phyloP scores from a whole-genome alignment of 176 grass and related monocot genomes.

The Olyra latifolia region DNA sequence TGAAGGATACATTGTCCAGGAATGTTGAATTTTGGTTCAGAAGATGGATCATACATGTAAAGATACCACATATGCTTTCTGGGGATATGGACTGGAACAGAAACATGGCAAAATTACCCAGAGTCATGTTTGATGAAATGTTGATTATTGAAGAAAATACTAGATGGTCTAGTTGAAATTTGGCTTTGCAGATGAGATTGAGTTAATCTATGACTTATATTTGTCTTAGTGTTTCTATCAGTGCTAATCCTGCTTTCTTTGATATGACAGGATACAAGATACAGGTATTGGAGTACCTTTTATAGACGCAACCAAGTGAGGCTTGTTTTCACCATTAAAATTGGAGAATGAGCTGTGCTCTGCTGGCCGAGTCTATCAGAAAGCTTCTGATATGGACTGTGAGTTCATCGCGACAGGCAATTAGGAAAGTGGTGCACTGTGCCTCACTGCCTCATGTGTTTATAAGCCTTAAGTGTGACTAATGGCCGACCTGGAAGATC shows the following conservation, averaged over 20 bases:
- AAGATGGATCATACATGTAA: neutral
- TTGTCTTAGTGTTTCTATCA: neutral
- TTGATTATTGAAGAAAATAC: neutral
- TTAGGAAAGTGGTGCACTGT: neutral
- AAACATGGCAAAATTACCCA: neutral
- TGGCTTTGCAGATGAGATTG: neutral
- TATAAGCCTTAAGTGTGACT: neutral
- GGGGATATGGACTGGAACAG: neutral
- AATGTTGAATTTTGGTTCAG: neutral
- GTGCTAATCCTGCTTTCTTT: neutral
- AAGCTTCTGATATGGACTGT: neutral
- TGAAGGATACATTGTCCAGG: neutral
- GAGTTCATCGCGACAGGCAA: neutral
- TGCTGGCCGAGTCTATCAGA: neutral
- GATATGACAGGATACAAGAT: neutral
- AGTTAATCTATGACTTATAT: neutral
- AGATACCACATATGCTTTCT: neutral
- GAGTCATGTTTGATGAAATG: neutral
- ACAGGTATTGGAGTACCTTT: neutral
- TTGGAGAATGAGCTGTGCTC: conserved; percentile 1
- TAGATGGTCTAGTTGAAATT: neutral
- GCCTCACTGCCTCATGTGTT: neutral
- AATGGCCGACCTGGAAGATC: conserved; percentile 36
- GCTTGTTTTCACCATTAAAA: neutral
- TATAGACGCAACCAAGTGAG: neutral